Base-by-base conservation (phyloP, 345 rosid genomes). In the Melastoma malabathricum region DNA sequence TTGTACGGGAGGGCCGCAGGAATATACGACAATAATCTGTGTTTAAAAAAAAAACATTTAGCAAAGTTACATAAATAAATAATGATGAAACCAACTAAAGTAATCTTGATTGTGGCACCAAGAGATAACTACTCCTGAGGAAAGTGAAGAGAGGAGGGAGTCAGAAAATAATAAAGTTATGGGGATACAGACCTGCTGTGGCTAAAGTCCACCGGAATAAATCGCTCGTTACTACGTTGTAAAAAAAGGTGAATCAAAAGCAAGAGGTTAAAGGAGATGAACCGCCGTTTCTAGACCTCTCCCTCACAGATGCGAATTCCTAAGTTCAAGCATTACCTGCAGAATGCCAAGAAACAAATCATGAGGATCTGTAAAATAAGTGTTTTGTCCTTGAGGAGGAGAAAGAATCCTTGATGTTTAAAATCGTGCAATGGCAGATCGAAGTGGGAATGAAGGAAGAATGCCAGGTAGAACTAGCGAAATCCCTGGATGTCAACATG, bases 381-480 rank as follows among this genome's bases (percentile, higher is more conserved):
- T 69, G 68, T 54, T 51, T 47, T 47, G 67, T 52, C 47, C 61
- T 79, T 68, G 85, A 66, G 57, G 66, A 66, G 43, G 84, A 81
- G 71, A 87, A 72, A 65, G 78, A 79, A 44, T 73, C 76, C 46
- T 52, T 48, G 41, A 75, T 72, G 48, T 56, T 34, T 48, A 79
- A 72, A 68, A 73, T 81, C 53, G 66, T 68, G 61, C 72, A 81
- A 62, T 68, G 83, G 20, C 69, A 61, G 45, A 52, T 57, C 67
- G 61, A 63, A 43, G 58, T 85, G 46, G 75, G 65, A 57, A 59
- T 67, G 52, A 75, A 72, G 70, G 66, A 78, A 64, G 89, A 70
- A 54, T 66, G 64, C 67, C 82, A 84, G 59, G 81, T 70, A 59
- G 94, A 82, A 57, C 72, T 74, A 43, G 81, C 80, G 63, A 71